Percentiles rank a stretch among this genome's conserved stretches.
These are phyloP conservation scores for Berberis thunbergii DNA, from an alignment of 164 flowering plant species.

Conservation along the genomic window DNA sequence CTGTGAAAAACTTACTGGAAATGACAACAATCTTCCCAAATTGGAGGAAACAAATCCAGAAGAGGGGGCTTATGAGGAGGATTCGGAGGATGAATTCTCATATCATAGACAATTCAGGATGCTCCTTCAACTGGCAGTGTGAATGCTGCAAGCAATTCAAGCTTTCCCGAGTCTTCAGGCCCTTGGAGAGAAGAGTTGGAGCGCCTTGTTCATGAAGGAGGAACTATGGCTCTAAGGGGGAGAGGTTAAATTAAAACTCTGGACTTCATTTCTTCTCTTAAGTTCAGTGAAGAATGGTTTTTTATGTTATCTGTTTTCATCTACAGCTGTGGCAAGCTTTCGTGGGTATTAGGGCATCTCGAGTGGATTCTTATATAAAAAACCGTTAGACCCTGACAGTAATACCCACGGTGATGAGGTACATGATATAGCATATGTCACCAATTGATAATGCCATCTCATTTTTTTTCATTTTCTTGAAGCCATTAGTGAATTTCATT, in stretches of 20 bases:
- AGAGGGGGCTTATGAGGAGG: slow-evolving; percentile 26
- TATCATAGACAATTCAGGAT: slow-evolving; percentile 58
- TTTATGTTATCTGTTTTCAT: neutral
- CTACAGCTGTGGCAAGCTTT: slow-evolving; percentile 97
- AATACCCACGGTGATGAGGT: slow-evolving; percentile 17
- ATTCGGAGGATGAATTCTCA: slow-evolving; percentile 20
- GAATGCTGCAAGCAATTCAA: too few species aligned
- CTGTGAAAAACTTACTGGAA: slow-evolving; percentile 23
- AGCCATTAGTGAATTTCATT: too few species aligned
- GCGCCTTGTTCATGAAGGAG: slow-evolving; percentile 86
- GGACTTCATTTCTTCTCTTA: slow-evolving; percentile 1
- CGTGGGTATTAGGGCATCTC: slow-evolving; percentile 18
- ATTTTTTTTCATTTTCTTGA: too few species aligned
- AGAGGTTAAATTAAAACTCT: slow-evolving; percentile 45
- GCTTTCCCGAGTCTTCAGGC: slow-evolving; percentile 23
- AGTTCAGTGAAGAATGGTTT: neutral
- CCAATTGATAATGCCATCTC: slow-evolving; percentile 91
- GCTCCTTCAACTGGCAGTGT: too few species aligned
- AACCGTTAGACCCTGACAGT: slow-evolving; percentile 31
- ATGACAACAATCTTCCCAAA: too few species aligned
- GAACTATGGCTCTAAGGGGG: slow-evolving; percentile 93
- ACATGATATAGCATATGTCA: slow-evolving; percentile 15
- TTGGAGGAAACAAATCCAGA: neutral
- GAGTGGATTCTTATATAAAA: slow-evolving; percentile 62
- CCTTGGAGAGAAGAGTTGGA: slow-evolving; percentile 86